Base-by-base conservation (phyloP, 768 basidiomycete genomes). In the Pholiota molesta region DNA sequence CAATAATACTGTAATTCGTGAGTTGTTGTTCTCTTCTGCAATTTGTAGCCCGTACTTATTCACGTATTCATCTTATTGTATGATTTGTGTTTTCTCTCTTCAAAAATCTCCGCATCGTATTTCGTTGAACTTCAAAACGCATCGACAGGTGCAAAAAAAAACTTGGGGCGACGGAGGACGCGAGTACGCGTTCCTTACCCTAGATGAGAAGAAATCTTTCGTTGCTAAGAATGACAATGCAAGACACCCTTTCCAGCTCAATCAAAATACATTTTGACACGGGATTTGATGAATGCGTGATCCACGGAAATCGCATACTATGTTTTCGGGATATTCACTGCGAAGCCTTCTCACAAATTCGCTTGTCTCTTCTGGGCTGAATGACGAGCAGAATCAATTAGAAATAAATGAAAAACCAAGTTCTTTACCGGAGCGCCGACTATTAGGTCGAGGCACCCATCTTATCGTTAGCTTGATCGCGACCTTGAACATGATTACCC, bases 351-450 rank as follows among this genome's bases (percentile, higher is more conserved):
- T 49, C 21, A 14, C 23, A 49, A 13, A 49, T n/a, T 45, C 19
- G 19, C 23, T 26, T 11, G 23, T 49, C 26, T 49, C 47, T 26
- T 23, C n/a, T 49, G 11, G 47, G 21, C 47, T 26, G 47, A 26
- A 49, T 13, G 23, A 49, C 47, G 2, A 49, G 23, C 47, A 49
- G 3, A 26, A 49, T 49, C 47, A 26, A 26, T 49, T 49, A 26
- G 47, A 49, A 47, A 19, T 26, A 13, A 44, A 47, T 10, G 45
- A 47, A 19, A 49, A 19, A 5, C 47, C 21, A 13, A 49, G 13
- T 13, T 49, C 10, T 19, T 49, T 49, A 49, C 47, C 47, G 47
- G 47, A 49, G 47, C 47, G 47, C 47, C 47, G 47, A 49, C 47
- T 21, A 26, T 10, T 23, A 49, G 7, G 47, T 26, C 47, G 26